Conservation (phyloP, 164 flowering plant genomes). For the Aristolochia contorta region DNA sequence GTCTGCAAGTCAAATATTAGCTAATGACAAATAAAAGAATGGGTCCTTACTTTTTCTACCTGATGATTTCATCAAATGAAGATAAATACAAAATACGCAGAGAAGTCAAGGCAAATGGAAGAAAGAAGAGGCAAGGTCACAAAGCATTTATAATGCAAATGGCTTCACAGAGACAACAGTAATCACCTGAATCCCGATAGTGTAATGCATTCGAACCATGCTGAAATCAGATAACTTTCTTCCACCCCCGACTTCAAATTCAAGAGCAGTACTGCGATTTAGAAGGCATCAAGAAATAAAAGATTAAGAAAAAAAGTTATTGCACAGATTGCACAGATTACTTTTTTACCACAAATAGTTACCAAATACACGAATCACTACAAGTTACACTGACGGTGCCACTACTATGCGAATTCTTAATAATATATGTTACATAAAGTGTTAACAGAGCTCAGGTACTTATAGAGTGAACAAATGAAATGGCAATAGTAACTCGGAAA, state of each 20-base stretch:
- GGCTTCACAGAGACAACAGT: neutral
- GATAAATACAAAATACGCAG: too few relatives aligned
- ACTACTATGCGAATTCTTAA: too few relatives aligned
- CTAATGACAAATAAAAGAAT: too few relatives aligned
- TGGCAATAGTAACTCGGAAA: neutral
- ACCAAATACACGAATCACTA: too few relatives aligned
- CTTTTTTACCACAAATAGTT: too few relatives aligned
- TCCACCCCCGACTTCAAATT: constrained; percentile 93
- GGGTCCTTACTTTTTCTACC: too few relatives aligned
- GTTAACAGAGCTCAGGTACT: neutral
- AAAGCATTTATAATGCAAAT: neutral
- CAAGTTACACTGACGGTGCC: too few relatives aligned
- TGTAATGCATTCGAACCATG: constrained; percentile 64
- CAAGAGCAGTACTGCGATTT: constrained; percentile 62
- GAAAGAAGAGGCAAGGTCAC: too few relatives aligned
- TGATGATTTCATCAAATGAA: too few relatives aligned
- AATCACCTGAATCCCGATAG: constrained; percentile 81
- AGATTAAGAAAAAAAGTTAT: neutral
- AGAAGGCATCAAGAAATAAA: neutral
- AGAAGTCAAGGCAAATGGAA: too few relatives aligned
- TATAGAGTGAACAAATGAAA: neutral
- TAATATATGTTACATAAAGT: too few relatives aligned
- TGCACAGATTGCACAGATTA: neutral
- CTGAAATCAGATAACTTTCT: constrained; percentile 85
- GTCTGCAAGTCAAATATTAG: too few relatives aligned